Evolutionary conservation across 345 rosid species (phyloP).

Genomic region (Lumnitzera racemosa): DNA sequence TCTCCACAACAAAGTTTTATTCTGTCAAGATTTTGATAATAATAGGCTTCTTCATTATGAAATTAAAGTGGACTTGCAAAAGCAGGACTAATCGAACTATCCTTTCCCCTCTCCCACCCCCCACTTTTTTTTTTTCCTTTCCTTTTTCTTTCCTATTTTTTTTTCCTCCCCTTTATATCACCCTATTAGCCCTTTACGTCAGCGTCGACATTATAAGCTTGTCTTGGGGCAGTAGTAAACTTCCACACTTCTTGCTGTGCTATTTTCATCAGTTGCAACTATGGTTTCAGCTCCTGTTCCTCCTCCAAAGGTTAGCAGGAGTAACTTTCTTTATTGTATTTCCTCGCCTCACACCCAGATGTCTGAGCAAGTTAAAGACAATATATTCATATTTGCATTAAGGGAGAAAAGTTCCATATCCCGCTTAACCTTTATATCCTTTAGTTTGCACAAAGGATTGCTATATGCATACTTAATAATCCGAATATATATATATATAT

Average conservation of each 20-base stretch:
- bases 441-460: too few relatives aligned
- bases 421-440: background rate
- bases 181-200: background rate
- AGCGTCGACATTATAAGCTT: background rate
- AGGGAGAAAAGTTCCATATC: too few relatives aligned
- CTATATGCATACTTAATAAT: too few relatives aligned
- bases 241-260: constrained; percentile 4
- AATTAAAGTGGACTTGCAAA: too few relatives aligned
- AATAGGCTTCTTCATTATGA: too few relatives aligned
- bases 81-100: background rate
- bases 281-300: constrained; percentile 61
- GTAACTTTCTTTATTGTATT: background rate
- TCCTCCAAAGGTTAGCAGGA: constrained; percentile 35
- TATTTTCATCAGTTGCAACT: background rate
- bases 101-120: background rate
- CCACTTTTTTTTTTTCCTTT: background rate
- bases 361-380: too few relatives aligned
- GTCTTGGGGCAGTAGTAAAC: constrained; percentile 6
- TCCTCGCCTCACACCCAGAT: background rate
- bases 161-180: background rate
- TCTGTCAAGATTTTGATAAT: too few relatives aligned
- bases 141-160: background rate
- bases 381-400: too few relatives aligned
- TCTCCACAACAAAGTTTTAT: too few relatives aligned
- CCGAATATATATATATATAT: too few relatives aligned